phyloP scores from a whole-genome alignment of 768 basidiomycete genomes.

The Galerina sulciceps region DNA sequence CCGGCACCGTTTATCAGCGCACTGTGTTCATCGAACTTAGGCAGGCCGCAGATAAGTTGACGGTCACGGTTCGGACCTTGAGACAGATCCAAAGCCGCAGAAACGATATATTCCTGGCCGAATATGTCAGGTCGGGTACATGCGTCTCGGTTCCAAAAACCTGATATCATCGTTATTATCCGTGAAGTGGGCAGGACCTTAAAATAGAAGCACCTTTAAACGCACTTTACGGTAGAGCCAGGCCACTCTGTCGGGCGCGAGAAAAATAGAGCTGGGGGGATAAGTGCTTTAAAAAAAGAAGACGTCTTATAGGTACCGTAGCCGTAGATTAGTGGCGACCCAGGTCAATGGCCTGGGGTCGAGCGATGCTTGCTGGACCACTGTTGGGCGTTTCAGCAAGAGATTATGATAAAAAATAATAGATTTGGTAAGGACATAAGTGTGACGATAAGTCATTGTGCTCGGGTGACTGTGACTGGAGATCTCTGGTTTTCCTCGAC shows the following conservation, averaged over 20 bases:
- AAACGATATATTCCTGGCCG: not conserved
- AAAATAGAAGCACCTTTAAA: not conserved
- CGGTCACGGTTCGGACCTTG: conserved; percentile 8
- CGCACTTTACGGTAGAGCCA: conserved; percentile 1
- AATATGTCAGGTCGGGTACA: not conserved
- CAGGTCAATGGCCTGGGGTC: not conserved
- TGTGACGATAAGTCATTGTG: too few relatives aligned
- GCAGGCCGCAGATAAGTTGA: not conserved
- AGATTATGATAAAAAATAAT: too few relatives aligned
- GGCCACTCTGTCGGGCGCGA: not conserved
- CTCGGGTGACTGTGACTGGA: not conserved
- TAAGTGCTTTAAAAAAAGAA: too few relatives aligned
- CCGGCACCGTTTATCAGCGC: too few relatives aligned
- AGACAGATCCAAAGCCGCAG: not conserved
- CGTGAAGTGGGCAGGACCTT: not conserved
- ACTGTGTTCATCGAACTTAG: too few relatives aligned
- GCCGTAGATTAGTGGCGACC: not conserved
- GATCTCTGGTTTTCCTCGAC: not conserved
- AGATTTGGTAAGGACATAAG: too few relatives aligned
- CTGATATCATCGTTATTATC: not conserved
- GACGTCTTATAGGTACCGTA: not conserved
- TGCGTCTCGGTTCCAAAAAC: conserved; percentile 8
- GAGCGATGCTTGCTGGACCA: too few relatives aligned
- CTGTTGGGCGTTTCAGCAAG: too few relatives aligned
- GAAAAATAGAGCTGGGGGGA: not conserved